A percentile compares a stretch with the other conserved stretches of the same genome.
phyloP scores from a whole-genome alignment of 129 eudicot genomes.

The Mikania micrantha region DNA sequence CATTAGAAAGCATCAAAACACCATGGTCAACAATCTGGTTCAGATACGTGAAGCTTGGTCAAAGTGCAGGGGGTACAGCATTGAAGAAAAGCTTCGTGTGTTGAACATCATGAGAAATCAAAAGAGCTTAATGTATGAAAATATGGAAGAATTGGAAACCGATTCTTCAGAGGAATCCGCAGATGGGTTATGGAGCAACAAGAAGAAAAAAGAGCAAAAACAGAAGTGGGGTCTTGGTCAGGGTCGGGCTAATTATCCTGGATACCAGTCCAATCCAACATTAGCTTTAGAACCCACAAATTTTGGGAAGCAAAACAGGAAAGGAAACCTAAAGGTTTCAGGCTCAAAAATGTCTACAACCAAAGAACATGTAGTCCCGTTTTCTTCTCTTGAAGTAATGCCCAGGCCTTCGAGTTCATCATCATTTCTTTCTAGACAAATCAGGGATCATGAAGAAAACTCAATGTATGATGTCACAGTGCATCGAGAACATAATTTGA shows the following conservation, averaged over 20 bases:
- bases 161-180: constrained; percentile 75
- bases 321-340: constrained; percentile 55
- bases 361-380: constrained; percentile 30
- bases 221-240: constrained; percentile 29
- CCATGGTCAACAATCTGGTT: constrained; percentile 57
- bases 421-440: constrained; percentile 19
- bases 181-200: constrained; percentile 61
- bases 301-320: constrained; percentile 43
- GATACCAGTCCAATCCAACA: constrained; percentile 35
- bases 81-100: constrained; percentile 94
- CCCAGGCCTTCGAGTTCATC: constrained; percentile 37
- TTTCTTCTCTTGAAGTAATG: constrained; percentile 35
- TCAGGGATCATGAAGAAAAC: constrained; percentile 46
- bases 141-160: constrained; percentile 61
- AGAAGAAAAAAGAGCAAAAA: constrained; percentile 49
- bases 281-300: constrained; percentile 38
- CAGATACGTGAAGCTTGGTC: constrained; percentile 86
- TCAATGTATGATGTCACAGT: constrained; percentile 53
- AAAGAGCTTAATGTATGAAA: constrained; percentile 80
- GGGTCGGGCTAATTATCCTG: constrained; percentile 21
- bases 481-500: constrained; percentile 41
- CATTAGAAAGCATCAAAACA: constrained; percentile 69
- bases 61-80: constrained; percentile 80
- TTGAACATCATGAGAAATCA: constrained; percentile 74
- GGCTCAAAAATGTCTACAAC: constrained; percentile 35